Base-by-base conservation (phyloP, 2,329 filamentous ascomycete species). In the Neopestalotiopsis rosae region DNA sequence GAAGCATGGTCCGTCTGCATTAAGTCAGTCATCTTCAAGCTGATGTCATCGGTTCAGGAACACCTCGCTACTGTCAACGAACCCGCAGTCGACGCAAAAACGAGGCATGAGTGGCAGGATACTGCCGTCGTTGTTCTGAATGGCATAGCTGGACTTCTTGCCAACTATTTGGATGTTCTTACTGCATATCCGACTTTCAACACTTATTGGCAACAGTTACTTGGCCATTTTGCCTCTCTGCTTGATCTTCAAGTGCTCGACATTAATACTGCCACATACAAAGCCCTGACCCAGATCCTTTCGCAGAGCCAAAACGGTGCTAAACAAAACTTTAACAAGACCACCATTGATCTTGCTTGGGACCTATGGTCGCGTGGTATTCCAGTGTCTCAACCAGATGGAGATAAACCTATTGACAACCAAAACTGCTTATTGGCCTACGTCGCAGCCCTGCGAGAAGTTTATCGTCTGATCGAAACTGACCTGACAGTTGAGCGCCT, bases 381-480 rank as follows among this genome's bases (percentile, higher is more conserved):
- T n/a, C 90, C 91, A 0, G 80, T 85, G 3, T 80, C 83, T 1
- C 73, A 81, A 42, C 76, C 79, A 13, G 76, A 80, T 20, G 75
- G 82, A 14, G 82, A 86, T 52, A 85, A 85, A 64, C 79, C 83
- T 0, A 81, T 81, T 2, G 88, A 92, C 70, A 97, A 96, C 72
- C 94, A 97, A 76, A 91, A 91, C 68, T 94, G 93, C 12, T 87
- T 95, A n/a, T 83, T 93, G 38, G 92, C 94, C n/a, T 98, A 97
- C 81, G 88, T 96, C 1, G 87, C 90, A 28, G 87, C 92, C 1
- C 88, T 96, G 56, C 85, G 90, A 68, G 91, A 96, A 73, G 86
- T 98, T 1, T 97, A 97, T 76, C 88, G 89, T 0, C 86, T 98
- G 5, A 89, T 94, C 62, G 86, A 91, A 69, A 81, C 85, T 7